phyloP scores from a whole-genome alignment of 148 eudicot genomes.

The Spergularia bocconei region DNA sequence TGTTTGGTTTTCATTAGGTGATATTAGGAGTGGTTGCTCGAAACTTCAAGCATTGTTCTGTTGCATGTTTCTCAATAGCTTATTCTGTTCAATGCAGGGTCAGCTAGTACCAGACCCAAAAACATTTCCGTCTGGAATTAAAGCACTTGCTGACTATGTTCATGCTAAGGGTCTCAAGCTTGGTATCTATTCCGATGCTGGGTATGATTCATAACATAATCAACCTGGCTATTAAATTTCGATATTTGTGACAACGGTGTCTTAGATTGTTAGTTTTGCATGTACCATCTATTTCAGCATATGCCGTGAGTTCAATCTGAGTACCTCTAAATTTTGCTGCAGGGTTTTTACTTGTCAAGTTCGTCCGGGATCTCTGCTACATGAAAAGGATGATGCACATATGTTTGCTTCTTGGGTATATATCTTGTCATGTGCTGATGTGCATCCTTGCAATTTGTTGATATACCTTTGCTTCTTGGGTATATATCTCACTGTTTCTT shows the following conservation, averaged over 20 bases:
- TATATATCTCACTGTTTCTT: not conserved
- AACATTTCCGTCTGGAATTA: slow-evolving; percentile 86
- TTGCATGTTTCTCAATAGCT: slow-evolving; percentile 13
- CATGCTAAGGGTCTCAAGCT: slow-evolving; percentile 90
- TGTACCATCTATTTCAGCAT: not conserved
- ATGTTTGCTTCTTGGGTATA: slow-evolving; percentile 93
- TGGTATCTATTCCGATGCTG: slow-evolving; percentile 98
- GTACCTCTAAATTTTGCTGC: slow-evolving; percentile 13
- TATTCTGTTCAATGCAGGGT: slow-evolving; percentile 45
- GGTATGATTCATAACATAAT: slow-evolving; percentile 45
- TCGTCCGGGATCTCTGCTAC: slow-evolving; percentile 83
- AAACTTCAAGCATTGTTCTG: not conserved
- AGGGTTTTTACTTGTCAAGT: slow-evolving; percentile 87
- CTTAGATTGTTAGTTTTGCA: not conserved
- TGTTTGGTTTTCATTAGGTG: not conserved
- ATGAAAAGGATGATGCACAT: slow-evolving; percentile 70
- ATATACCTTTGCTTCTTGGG: not conserved
- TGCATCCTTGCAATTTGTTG: not conserved
- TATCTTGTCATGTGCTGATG: slow-evolving; percentile 23
- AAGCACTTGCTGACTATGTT: slow-evolving; percentile 90
- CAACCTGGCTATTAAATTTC: no score
- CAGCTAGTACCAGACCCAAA: slow-evolving; percentile 74
- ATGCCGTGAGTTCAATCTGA: slow-evolving; percentile 1
- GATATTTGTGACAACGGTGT: no score
- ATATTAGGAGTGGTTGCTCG: not conserved